Conservation (phyloP, 176 grass and related monocot genomes). For the Microstegium vimineum region DNA sequence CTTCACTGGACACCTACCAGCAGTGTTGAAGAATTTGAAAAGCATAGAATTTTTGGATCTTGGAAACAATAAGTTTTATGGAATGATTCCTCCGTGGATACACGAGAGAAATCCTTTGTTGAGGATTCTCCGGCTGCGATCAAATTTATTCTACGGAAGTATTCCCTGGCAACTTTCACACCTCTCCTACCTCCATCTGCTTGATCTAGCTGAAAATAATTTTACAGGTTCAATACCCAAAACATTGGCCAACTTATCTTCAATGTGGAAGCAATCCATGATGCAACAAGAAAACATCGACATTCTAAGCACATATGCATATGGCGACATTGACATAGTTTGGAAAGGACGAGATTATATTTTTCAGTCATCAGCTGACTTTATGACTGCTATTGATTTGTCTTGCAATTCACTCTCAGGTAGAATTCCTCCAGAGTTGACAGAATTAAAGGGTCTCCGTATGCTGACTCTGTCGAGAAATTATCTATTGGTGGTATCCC, state of each 20-base stretch:
- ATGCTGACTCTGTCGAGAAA: constrained; percentile 16
- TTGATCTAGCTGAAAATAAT: constrained; percentile 36
- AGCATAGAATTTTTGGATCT: neutral
- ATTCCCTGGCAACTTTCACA: constrained; percentile 15
- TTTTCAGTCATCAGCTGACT: neutral
- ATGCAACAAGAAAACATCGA: neutral
- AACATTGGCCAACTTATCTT: neutral
- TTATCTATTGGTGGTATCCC: constrained; percentile 10
- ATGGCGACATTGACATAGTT: neutral
- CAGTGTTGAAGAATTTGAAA: neutral
- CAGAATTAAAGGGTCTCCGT: neutral
- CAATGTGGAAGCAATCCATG: neutral
- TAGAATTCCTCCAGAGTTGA: neutral
- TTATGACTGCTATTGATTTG: constrained; percentile 2
- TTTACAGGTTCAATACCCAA: constrained; percentile 5
- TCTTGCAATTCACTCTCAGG: neutral
- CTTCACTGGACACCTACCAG: neutral
- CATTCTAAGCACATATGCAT: no score
- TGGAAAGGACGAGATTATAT: neutral
- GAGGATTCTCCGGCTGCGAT: neutral
- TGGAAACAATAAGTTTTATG: neutral
- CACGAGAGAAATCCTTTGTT: neutral
- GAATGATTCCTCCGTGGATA: constrained; percentile 18
- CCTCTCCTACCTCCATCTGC: constrained; percentile 14
- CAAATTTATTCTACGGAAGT: constrained; percentile 33